These are phyloP conservation scores for Hymenoscyphus fraxineus DNA, from an alignment of 2,329 filamentous ascomycete species.

Conservation along the genomic window DNA sequence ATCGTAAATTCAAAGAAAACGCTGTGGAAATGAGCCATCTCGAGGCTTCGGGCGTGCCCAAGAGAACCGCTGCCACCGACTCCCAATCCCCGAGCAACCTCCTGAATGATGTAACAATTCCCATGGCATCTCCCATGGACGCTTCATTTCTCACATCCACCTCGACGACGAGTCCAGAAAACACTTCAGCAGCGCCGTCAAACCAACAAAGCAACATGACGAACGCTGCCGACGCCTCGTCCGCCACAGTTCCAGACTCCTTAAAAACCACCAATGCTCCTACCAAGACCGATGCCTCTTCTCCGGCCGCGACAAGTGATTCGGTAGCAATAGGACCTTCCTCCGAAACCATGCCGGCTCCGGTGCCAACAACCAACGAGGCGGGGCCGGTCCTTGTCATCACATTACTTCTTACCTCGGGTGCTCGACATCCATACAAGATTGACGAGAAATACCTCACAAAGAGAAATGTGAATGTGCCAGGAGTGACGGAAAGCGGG, in stretches of 20 bases:
- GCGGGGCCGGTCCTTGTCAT: conserved; percentile 60
- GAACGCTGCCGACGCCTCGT: background rate
- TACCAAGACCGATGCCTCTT: background rate
- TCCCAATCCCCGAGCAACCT: conserved; percentile 22
- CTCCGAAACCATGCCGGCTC: conserved; percentile 15
- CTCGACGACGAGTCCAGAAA: conserved; percentile 6
- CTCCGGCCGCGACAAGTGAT: conserved; percentile 18
- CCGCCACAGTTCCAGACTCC: conserved; percentile 10
- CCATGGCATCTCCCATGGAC: conserved; percentile 22
- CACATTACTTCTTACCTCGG: conserved; percentile 76
- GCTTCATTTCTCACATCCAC: conserved; percentile 17
- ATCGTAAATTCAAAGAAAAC: conserved; percentile 13
- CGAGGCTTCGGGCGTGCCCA: conserved; percentile 17
- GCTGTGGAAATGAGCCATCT: conserved; percentile 28
- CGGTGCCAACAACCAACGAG: conserved; percentile 17
- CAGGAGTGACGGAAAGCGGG: conserved; percentile 57
- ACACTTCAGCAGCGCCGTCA: conserved; percentile 10
- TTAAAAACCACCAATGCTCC: conserved; percentile 12
- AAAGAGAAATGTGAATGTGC: conserved; percentile 74
- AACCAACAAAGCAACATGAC: background rate
- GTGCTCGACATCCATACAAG: conserved; percentile 82
- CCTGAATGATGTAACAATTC: conserved; percentile 28
- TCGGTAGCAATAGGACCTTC: conserved; percentile 29
- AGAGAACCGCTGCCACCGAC: conserved; percentile 20
- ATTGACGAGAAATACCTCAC: conserved; percentile 82